Evolutionary conservation across 2,329 filamentous ascomycete species (phyloP), one percentile per base, ranked within the genome.

Genomic region (Emericellopsis cladophorae): DNA sequence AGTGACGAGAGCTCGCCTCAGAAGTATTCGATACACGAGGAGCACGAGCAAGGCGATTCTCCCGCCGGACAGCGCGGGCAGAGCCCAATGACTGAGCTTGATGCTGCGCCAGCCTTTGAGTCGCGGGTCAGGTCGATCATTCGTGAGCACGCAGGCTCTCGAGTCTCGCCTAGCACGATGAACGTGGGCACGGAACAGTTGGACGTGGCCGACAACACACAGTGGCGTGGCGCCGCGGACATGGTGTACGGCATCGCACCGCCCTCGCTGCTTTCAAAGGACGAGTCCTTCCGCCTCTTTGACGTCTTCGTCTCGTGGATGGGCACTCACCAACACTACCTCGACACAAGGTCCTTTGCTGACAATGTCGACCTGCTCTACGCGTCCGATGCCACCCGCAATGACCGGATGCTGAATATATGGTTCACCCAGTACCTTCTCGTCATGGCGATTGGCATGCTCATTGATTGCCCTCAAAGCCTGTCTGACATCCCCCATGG

Each of bases 401-500:
- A 10, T 3, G 38, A 43, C 2, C 45, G 47, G 9, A 49, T 52
- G 42, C 41, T 48, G 35, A 46, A 45, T 9, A 49, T 49, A 2
- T 56, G 52, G 52, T 56, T 52, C 31, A 50, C 45, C 0, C 45
- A 54, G 21, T 56, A 55, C 34, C 37, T 56, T 1, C 33, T 56
- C 14, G 51, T 56, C 4, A 54, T 56, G 51, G 52, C 54, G 6
- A 51, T 56, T 37, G 54, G 48, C 2, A 55, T 50, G 45, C 45
- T 54, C 23, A 52, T 55, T 21, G 49, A 49, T 2, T 48, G 45
- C 8, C 21, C 31, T 16, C 15, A 15, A 16, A 44, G 46, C 14
- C 43, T 44, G 7, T 43, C 43, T 7, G 42, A 40, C 2, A 48
- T 44, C 1, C 48, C 49, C 0, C 52, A 48, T 1, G 53, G 53